Conservation (phyloP, 805 yeast genomes). For the Candida maesae region DNA sequence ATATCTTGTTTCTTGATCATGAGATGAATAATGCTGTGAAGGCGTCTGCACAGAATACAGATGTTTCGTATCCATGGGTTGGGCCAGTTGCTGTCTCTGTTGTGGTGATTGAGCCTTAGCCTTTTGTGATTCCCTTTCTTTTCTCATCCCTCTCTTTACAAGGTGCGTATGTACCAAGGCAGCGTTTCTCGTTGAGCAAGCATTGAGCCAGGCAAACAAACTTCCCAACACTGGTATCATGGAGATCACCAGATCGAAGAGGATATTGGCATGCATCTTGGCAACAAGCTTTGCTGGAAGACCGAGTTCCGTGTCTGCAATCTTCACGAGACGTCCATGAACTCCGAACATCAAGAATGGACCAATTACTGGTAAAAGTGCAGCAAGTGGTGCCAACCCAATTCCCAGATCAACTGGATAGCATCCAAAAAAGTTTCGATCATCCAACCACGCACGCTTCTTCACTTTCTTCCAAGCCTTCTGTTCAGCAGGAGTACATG, state of each 20-base stretch:
- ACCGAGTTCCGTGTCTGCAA: slow-evolving; percentile 54
- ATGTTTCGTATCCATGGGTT: not conserved
- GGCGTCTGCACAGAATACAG: not conserved
- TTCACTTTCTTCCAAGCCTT: slow-evolving; percentile 72
- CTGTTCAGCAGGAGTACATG: slow-evolving; percentile 54
- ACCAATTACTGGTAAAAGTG: slow-evolving; percentile 79
- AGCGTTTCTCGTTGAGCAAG: slow-evolving; percentile 87
- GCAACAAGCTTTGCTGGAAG: slow-evolving; percentile 58
- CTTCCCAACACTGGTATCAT: slow-evolving; percentile 81
- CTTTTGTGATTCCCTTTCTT: slow-evolving; percentile 4
- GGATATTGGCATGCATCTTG: slow-evolving; percentile 72
- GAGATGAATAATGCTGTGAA: not conserved
- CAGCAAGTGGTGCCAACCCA: slow-evolving; percentile 73
- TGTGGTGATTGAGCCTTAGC: not conserved
- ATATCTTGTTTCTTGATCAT: not conserved
- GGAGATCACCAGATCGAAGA: slow-evolving; percentile 68
- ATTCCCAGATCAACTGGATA: slow-evolving; percentile 70
- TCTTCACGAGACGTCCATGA: slow-evolving; percentile 61
- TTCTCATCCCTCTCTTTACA: slow-evolving; percentile 17
- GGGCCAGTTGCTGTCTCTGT: not conserved
- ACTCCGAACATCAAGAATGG: slow-evolving; percentile 77
- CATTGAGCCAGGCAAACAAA: slow-evolving; percentile 74
- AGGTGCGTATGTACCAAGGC: slow-evolving; percentile 57
- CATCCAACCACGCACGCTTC: slow-evolving; percentile 82
- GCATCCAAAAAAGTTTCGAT: slow-evolving; percentile 77